Percentiles rank a stretch among this genome's conserved stretches.
phyloP scores from a whole-genome alignment of 108 stramenopile genomes.

The Pseudonitzschia multiseries region DNA sequence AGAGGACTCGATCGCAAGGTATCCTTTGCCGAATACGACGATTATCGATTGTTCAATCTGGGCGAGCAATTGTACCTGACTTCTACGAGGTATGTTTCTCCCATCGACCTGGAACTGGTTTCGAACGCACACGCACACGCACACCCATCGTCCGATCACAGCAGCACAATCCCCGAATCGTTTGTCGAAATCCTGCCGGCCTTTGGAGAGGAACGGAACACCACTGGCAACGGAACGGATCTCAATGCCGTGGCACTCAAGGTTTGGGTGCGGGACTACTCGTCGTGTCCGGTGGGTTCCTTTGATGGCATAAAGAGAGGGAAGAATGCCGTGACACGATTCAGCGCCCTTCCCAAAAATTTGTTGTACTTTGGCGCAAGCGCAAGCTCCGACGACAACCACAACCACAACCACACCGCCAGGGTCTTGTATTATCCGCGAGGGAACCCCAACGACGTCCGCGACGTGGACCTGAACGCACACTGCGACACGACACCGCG shows the following conservation, averaged over 20 bases:
- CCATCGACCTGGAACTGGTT: not conserved
- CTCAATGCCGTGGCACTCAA: not conserved
- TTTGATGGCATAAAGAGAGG: not conserved
- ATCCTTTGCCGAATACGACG: not conserved
- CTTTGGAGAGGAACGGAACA: not conserved
- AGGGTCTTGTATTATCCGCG: not conserved
- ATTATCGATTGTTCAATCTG: conserved; percentile 17
- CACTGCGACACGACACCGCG: not conserved
- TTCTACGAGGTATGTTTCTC: not conserved
- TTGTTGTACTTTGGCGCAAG: not conserved
- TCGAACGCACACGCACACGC: no score
- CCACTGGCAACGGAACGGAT: not conserved
- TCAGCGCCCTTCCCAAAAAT: not conserved
- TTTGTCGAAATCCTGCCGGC: not conserved
- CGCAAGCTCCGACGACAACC: no score
- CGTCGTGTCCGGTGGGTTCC: not conserved
- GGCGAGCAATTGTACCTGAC: conserved; percentile 14
- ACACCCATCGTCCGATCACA: no score
- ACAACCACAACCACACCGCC: not conserved
- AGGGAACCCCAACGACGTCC: conserved; percentile 2
- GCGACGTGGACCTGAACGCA: not conserved
- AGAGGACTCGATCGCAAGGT: no score
- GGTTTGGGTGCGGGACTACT: not conserved
- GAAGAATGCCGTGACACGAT: not conserved
- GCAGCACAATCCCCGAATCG: not conserved